phyloP scores from a whole-genome alignment of 2,329 filamentous ascomycete genomes.

The Incumbomyces lentus region DNA sequence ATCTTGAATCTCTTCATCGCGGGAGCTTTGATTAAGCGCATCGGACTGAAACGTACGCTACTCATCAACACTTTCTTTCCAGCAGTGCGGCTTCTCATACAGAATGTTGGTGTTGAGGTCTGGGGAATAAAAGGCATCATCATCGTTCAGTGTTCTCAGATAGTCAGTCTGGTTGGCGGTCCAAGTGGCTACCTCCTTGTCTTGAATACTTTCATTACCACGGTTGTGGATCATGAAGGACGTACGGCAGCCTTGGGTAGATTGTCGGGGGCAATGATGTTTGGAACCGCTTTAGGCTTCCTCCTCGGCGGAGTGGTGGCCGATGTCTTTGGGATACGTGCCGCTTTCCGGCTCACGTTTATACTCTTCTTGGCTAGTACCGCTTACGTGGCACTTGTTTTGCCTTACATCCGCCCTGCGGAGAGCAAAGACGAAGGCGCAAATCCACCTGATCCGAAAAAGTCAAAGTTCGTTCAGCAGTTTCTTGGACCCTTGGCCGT shows the following conservation, averaged over 20 bases:
- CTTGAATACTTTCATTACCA: conserved; percentile 58
- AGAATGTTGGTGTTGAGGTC: conserved; percentile 54
- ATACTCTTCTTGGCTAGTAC: conserved; percentile 41
- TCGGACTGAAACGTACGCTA: conserved; percentile 54
- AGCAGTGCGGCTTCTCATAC: conserved; percentile 51
- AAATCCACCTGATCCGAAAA: conserved; percentile 20
- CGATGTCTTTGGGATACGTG: conserved; percentile 51
- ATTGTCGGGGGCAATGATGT: conserved; percentile 56
- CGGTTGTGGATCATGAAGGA: conserved; percentile 49
- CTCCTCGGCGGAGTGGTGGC: conserved; percentile 56
- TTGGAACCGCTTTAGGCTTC: conserved; percentile 55
- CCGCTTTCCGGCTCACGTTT: conserved; percentile 56
- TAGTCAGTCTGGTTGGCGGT: conserved; percentile 58
- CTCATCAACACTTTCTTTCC: conserved; percentile 55
- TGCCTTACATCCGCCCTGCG: conserved; percentile 42
- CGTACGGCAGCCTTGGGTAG: conserved; percentile 56
- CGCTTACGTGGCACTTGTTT: conserved; percentile 31
- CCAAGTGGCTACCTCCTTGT: conserved; percentile 60
- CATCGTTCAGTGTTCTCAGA: conserved; percentile 57
- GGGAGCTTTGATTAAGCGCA: conserved; percentile 55
- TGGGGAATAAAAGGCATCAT: conserved; percentile 55
- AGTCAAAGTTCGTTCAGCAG: conserved; percentile 21
- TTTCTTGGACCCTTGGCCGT: conserved; percentile 48
- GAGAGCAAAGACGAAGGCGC: neutral
- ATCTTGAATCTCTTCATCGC: conserved; percentile 58